Evolutionary conservation across 345 rosid genomes (phyloP).

Genomic region (Microthlaspi erraticum): DNA sequence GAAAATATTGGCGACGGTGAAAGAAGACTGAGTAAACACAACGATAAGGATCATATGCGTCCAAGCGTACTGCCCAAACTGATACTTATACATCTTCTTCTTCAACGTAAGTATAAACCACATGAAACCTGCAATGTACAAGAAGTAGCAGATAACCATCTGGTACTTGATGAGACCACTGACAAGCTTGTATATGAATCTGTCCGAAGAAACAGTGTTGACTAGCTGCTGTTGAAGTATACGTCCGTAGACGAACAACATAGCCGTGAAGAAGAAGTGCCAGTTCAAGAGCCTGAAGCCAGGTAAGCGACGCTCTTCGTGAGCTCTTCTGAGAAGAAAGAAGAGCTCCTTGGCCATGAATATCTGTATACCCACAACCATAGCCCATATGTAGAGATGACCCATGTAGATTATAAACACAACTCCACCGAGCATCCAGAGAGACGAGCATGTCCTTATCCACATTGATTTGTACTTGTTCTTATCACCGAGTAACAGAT

Average conservation of each 20-base stretch:
- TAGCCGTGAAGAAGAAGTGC: conserved; percentile 97
- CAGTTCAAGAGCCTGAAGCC: conserved; percentile 88
- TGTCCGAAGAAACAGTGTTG: conserved; percentile 83
- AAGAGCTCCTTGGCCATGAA: conserved; percentile 92
- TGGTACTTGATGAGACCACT: conserved; percentile 88
- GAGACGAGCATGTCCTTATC: conserved; percentile 74
- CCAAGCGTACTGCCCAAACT: conserved; percentile 98
- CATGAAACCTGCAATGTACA: conserved; percentile 91
- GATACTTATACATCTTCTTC: conserved; percentile 98
- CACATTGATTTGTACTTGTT: conserved; percentile 77
- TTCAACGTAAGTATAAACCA: conserved; percentile 96
- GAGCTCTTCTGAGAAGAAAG: conserved; percentile 76
- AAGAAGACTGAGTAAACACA: conserved; percentile 90
- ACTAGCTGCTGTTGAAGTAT: conserved; percentile 88
- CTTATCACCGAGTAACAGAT: conserved; percentile 64
- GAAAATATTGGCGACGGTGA: conserved; percentile 89
- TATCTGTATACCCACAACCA: conserved; percentile 87
- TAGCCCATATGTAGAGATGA: conserved; percentile 86
- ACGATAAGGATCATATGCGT: conserved; percentile 97
- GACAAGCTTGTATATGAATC: conserved; percentile 72
- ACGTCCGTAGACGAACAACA: conserved; percentile 93
- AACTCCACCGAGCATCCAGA: conserved; percentile 91
- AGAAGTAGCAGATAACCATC: conserved; percentile 84
- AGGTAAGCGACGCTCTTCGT: conserved; percentile 78
- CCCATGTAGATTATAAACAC: conserved; percentile 80